Evolutionary conservation across 306 rosid genomes (phyloP), one percentile per base, ranked within the genome.

Genomic region (Prunus armeniaca): DNA sequence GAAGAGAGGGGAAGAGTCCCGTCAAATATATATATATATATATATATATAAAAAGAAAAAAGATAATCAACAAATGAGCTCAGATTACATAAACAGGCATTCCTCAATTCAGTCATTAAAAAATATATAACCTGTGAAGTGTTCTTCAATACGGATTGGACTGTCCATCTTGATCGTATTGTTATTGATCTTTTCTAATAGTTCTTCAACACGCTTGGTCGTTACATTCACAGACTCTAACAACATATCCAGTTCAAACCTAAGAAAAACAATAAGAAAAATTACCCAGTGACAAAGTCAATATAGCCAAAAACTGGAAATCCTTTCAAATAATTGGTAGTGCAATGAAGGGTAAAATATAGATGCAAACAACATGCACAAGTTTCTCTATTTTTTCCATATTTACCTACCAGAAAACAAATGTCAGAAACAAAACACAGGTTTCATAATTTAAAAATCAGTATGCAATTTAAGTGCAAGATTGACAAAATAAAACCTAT

Each of bases 241-340:
- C 90, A 96, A 80, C 99, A 96, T 96, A 83, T 96, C 99, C 17
- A 96, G 91, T 84, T 96, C 99, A 83, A 96, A 96, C 91, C 99
- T 96, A 93, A 78, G 67, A 79, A 47, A 64, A 78, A 11, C 27
- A 57, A 86, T 70, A 75, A 58, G 64, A 78, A 76, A 74, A 68
- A 86, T 88, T 82, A 90, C 71, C 75, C 65, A 70, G 61, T 55
- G 71, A 69, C 27, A 77, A 18, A 75, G 58, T 28, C 24, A 49
- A n/a, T 25, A 11, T 5, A 80, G 61, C 75, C 9, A 34, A 47
- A 54, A 38, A 30, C 17, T 8, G 52, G 49, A 62, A 80, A 77
- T 51, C 32, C 73, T 77, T 72, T 63, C 63, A 69, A 28, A 20
- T 43, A 61, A 74, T 27, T 71, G 50, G 3, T 11, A 22, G 10